Evolutionary conservation across 345 rosid genomes (phyloP).

Genomic region (Murraya paniculata): DNA sequence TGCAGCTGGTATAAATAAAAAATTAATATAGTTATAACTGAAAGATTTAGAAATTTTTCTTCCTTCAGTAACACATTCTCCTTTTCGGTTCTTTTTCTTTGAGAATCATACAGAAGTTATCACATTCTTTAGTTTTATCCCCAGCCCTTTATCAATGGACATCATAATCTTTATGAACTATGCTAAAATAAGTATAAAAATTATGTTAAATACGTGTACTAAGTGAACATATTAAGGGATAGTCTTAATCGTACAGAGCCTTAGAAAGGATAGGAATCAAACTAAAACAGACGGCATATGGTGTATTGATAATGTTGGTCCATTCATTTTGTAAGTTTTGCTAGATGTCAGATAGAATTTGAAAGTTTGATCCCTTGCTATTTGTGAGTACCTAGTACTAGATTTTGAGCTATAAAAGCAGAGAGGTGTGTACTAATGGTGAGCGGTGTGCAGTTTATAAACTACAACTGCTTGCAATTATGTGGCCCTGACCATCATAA

Average conservation of each 20-base stretch:
- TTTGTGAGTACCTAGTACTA: not conserved
- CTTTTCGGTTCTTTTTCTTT: not conserved
- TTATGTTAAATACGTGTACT: not conserved
- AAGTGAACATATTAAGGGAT: not conserved
- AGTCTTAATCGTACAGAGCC: not conserved
- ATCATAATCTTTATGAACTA: not conserved
- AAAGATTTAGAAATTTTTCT: not conserved
- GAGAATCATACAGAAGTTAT: not conserved
- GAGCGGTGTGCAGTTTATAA: not conserved
- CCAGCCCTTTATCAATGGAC: not conserved
- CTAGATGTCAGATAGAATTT: not conserved
- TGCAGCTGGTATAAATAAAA: constrained; percentile 42
- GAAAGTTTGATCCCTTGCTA: not conserved
- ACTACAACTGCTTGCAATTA: constrained; percentile 1
- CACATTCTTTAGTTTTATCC: not conserved
- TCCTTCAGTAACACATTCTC: not conserved
- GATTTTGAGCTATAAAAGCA: not conserved
- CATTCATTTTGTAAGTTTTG: not conserved
- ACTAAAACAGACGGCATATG: not conserved
- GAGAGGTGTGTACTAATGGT: not conserved
- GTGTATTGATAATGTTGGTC: not conserved
- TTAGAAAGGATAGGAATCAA: not conserved
- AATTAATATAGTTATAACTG: not conserved
- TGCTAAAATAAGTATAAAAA: not conserved
- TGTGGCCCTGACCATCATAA: not conserved